Percentiles rank a stretch among this genome's conserved stretches.
These are phyloP conservation scores for Ogataea glucozyma DNA, from an alignment of 805 yeast species.

Conservation along the genomic window DNA sequence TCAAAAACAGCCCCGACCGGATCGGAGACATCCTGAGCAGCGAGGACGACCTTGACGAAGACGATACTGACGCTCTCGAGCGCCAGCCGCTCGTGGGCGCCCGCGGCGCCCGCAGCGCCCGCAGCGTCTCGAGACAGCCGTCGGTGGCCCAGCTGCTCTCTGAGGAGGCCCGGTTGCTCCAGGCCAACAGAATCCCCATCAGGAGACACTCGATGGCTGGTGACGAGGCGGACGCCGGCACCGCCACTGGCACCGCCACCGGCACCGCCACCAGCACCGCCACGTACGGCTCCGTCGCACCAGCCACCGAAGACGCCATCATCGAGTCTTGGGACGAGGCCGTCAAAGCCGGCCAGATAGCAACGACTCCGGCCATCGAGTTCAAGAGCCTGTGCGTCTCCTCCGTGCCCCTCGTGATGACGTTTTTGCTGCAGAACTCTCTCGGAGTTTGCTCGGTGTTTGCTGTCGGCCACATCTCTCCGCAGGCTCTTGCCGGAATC, in stretches of 20 bases:
- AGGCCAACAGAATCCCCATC: conserved; percentile 31
- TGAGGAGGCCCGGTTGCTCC: conserved; percentile 34
- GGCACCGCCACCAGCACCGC: background rate
- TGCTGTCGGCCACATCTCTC: conserved; percentile 74
- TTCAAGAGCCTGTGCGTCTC: conserved; percentile 39
- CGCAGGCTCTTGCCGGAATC: conserved; percentile 71
- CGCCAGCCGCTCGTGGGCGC: background rate
- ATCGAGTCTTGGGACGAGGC: conserved; percentile 38
- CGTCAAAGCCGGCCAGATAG: conserved; percentile 41
- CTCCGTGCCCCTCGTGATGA: conserved; percentile 60
- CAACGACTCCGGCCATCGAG: conserved; percentile 43
- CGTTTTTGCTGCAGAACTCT: conserved; percentile 71
- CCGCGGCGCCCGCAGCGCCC: too few species aligned
- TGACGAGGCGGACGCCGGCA: conserved; percentile 7
- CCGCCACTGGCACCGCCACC: background rate
- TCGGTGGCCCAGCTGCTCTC: conserved; percentile 18
- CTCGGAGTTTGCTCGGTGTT: conserved; percentile 76
- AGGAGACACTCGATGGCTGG: conserved; percentile 17
- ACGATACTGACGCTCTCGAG: conserved; percentile 2
- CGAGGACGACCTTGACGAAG: background rate
- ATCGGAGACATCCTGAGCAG: background rate
- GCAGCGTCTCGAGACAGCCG: conserved; percentile 3
- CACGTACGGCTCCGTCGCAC: background rate
- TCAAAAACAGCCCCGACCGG: conserved; percentile 19
- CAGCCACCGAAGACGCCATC: conserved; percentile 20